Conservation (phyloP, 768 basidiomycete genomes). For the Plicaturopsis crispa region DNA sequence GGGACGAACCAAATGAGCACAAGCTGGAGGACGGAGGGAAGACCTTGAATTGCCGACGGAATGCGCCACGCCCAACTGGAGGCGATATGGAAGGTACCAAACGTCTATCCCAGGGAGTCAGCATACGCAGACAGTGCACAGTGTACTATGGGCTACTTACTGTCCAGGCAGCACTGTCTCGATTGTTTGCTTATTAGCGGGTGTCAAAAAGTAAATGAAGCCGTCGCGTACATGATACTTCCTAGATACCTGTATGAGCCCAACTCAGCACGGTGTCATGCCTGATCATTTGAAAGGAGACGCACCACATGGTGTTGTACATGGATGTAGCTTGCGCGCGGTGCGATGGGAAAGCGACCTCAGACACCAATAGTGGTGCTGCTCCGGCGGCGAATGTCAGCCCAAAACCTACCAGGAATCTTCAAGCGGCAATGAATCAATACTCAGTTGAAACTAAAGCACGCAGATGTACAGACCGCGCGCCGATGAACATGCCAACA, state of each 20-base stretch:
- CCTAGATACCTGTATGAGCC: constrained; percentile 1
- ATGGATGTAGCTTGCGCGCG: constrained; percentile 26
- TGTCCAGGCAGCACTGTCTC: constrained; percentile 17
- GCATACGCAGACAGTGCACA: constrained; percentile 5
- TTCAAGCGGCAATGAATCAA: constrained; percentile 1
- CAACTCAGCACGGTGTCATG: neutral
- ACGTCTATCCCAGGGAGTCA: constrained; percentile 16
- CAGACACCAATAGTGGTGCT: constrained; percentile 33
- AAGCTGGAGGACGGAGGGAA: constrained; percentile 28
- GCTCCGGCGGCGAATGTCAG: constrained; percentile 22
- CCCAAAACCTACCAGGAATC: constrained; percentile 22
- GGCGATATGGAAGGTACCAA: constrained; percentile 24
- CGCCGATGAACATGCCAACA: constrained; percentile 26
- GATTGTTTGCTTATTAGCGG: neutral
- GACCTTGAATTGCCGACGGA: constrained; percentile 26
- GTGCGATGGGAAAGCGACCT: constrained; percentile 34
- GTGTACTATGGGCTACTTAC: constrained; percentile 14
- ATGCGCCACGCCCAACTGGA: constrained; percentile 31
- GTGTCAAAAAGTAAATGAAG: no score
- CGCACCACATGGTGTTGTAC: constrained; percentile 23
- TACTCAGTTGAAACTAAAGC: constrained; percentile 3
- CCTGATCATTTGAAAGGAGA: neutral
- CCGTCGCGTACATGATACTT: constrained; percentile 2
- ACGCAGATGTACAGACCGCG: constrained; percentile 16
- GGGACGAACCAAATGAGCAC: constrained; percentile 32